These are phyloP conservation scores for Aspergillus quadricinctus DNA, from an alignment of 2,329 filamentous ascomycete genomes.

Conservation along the genomic window DNA sequence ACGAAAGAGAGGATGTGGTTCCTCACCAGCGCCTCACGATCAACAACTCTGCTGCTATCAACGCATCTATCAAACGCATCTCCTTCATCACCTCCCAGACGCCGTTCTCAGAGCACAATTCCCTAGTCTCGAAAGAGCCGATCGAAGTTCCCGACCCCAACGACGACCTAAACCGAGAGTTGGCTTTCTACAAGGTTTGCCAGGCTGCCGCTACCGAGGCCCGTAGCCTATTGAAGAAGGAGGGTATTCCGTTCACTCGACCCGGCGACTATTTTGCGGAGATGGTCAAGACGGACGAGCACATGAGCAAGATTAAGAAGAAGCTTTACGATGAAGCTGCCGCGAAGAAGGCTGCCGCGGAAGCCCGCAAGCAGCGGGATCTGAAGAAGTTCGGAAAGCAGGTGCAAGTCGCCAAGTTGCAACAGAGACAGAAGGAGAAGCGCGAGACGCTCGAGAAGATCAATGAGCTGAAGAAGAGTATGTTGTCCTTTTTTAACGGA, in stretches of 20 bases:
- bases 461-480: constrained; percentile 90
- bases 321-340: constrained; percentile 91
- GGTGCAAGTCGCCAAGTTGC: constrained; percentile 91
- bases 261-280: constrained; percentile 96
- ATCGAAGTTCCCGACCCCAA: constrained; percentile 77
- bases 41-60: constrained; percentile 89
- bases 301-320: constrained; percentile 94
- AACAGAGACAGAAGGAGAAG: constrained; percentile 91
- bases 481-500: constrained; percentile 35
- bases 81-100: constrained; percentile 55
- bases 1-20: constrained; percentile 80
- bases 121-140: constrained; percentile 62
- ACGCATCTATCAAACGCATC: constrained; percentile 68
- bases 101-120: constrained; percentile 79
- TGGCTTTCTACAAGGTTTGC: constrained; percentile 88
- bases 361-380: constrained; percentile 87
- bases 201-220: constrained; percentile 72
- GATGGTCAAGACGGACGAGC: constrained; percentile 97
- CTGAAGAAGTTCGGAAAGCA: constrained; percentile 99
- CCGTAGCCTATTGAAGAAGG: constrained; percentile 70
- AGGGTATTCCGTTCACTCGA: constrained; percentile 79
- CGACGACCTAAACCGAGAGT: constrained; percentile 87
- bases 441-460: constrained; percentile 93
- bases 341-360: constrained; percentile 83
- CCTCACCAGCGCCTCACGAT: constrained; percentile 92